A percentile compares a stretch with the other conserved stretches of the same genome.
Conservation (phyloP, 208 protist genomes). For the Acanthamoeba healyi region DNA sequence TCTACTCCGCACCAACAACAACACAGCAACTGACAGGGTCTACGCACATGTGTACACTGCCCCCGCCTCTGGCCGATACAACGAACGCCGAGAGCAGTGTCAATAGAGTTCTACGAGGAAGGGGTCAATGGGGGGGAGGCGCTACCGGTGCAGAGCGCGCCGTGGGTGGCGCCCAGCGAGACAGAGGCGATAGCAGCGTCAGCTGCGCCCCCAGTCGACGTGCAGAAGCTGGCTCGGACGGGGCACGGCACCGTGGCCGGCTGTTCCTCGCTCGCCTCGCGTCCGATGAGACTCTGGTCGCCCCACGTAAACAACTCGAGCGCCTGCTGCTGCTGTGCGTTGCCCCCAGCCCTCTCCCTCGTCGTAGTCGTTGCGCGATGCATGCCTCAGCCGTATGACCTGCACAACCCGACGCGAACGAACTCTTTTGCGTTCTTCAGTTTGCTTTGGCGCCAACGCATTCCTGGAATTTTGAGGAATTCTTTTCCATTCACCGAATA, state of each 20-base stretch:
- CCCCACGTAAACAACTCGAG: conserved; percentile 37
- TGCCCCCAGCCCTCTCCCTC: neutral
- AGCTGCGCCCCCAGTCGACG: neutral
- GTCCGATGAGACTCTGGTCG: conserved; percentile 15
- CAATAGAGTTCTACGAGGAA: neutral
- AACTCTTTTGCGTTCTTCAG: no score
- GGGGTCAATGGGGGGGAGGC: neutral
- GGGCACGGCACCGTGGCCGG: neutral
- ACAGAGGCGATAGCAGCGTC: neutral
- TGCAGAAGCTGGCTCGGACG: neutral
- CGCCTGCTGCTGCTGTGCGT: neutral
- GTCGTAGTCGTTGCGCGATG: no score
- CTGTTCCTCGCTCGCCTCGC: neutral
- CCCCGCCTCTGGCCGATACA: neutral
- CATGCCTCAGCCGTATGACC: no score
- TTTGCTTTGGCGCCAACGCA: no score
- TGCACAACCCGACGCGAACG: no score
- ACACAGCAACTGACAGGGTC: no score
- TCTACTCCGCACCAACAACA: neutral
- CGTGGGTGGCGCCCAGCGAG: conserved; percentile 27
- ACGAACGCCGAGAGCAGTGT: no score
- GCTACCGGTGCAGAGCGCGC: neutral
- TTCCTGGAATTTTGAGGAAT: no score
- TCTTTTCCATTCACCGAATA: no score
- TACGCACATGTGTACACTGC: conserved; percentile 53